Conservation (phyloP, 495 filamentous ascomycete genomes). For the Glonium stellatum region DNA sequence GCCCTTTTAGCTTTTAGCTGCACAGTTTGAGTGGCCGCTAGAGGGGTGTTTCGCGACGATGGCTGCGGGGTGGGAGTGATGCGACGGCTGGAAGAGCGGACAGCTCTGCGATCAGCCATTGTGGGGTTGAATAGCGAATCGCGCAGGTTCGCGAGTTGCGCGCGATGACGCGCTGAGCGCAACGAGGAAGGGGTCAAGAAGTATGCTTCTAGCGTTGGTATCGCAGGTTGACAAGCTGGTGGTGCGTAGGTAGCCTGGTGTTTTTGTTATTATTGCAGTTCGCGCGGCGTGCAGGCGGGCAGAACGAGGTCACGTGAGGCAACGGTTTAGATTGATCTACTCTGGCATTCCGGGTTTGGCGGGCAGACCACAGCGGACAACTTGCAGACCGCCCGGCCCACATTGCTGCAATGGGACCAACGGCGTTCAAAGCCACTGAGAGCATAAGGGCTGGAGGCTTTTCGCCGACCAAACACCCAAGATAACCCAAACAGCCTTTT, state of each 20-base stretch:
- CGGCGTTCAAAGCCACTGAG: no score
- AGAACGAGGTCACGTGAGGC: neutral
- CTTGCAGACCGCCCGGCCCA: no score
- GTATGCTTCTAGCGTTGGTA: neutral
- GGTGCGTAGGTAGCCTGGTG: neutral
- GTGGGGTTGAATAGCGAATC: neutral
- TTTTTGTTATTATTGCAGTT: neutral
- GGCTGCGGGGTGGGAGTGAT: slow-evolving; percentile 19
- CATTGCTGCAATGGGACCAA: no score
- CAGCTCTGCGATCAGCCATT: slow-evolving; percentile 33
- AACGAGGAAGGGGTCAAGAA: neutral
- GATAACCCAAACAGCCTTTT: no score
- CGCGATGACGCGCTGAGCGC: neutral
- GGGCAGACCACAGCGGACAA: no score
- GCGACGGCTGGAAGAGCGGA: slow-evolving; percentile 22
- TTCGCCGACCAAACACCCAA: no score
- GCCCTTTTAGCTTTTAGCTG: slow-evolving; percentile 19
- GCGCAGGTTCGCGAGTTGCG: neutral
- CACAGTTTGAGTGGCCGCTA: slow-evolving; percentile 25
- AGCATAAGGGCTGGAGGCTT: no score
- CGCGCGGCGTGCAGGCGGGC: neutral
- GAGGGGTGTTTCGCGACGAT: slow-evolving; percentile 1
- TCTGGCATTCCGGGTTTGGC: no score
- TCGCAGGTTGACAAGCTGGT: neutral
- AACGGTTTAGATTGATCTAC: neutral